Conservation (phyloP, 2,329 filamentous ascomycete genomes). For the Alternaria rosae region DNA sequence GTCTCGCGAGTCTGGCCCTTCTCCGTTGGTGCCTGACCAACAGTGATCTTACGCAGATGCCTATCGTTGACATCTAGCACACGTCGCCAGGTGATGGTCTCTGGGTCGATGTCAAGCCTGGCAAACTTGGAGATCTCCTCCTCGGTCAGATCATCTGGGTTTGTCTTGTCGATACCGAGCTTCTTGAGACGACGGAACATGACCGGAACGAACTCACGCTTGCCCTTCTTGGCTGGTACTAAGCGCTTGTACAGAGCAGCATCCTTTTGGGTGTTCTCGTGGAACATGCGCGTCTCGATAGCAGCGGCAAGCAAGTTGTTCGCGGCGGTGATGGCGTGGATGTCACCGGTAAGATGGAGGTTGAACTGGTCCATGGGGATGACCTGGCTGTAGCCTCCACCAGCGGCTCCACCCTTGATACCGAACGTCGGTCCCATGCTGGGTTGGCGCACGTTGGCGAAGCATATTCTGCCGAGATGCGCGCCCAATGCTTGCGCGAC, state of each 20-base stretch:
- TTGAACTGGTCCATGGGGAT: constrained; percentile 99
- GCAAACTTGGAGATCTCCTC: constrained; percentile 90
- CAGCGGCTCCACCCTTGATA: constrained; percentile 97
- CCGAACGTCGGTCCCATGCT: constrained; percentile 98
- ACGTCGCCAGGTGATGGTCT: constrained; percentile 95
- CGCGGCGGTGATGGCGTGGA: constrained; percentile 94
- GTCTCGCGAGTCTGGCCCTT: constrained; percentile 88
- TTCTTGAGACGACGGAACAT: constrained; percentile 96
- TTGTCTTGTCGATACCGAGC: constrained; percentile 92
- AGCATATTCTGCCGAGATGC: constrained; percentile 84
- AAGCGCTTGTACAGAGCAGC: constrained; percentile 85
- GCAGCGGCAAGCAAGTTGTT: constrained; percentile 97
- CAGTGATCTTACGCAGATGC: constrained; percentile 85
- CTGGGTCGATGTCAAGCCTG: constrained; percentile 93
- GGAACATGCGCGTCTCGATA: constrained; percentile 97
- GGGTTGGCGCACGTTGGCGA: constrained; percentile 96
- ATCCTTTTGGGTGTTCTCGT: constrained; percentile 95
- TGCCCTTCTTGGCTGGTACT: constrained; percentile 88
- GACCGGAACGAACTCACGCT: constrained; percentile 83
- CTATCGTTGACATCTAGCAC: constrained; percentile 98
- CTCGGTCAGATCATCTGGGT: constrained; percentile 87
- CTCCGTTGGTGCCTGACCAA: constrained; percentile 88
- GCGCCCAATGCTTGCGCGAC: constrained; percentile 90
- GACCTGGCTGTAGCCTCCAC: constrained; percentile 97
- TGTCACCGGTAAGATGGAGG: constrained; percentile 94